Evolutionary conservation across 2,329 filamentous ascomycete genomes (phyloP).

Genomic region (Phialemoniopsis sp.): DNA sequence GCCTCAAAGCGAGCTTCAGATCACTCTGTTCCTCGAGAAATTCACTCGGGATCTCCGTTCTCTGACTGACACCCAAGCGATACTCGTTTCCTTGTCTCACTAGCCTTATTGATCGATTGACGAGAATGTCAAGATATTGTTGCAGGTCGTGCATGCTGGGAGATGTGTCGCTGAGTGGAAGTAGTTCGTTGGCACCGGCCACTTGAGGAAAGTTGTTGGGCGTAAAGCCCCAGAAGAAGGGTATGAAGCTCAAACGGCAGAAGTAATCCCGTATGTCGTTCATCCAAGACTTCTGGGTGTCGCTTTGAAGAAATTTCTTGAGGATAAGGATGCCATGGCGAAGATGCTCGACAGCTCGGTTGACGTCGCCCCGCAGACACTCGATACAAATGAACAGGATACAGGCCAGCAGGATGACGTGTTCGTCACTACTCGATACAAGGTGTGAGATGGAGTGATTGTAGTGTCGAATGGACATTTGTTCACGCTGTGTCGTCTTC

Average conservation of each 20-base stretch:
- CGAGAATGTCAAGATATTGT: constrained; percentile 20
- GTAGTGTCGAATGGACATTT: constrained; percentile 32
- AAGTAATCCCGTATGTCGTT: constrained; percentile 28
- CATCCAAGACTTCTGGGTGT: constrained; percentile 18
- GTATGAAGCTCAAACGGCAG: constrained; percentile 30
- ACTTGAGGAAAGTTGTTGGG: constrained; percentile 15
- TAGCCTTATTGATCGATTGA: not conserved
- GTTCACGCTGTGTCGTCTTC: constrained; percentile 1
- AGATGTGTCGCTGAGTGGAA: constrained; percentile 4
- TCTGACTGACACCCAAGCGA: too few relatives aligned
- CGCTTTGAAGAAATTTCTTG: constrained; percentile 14
- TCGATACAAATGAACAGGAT: constrained; percentile 39
- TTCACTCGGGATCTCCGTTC: too few relatives aligned
- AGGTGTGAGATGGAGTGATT: constrained; percentile 32
- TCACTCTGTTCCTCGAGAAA: too few relatives aligned
- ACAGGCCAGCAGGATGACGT: constrained; percentile 32
- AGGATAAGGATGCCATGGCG: constrained; percentile 31
- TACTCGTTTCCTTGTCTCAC: not conserved
- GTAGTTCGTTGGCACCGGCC: not conserved
- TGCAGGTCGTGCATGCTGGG: constrained; percentile 18
- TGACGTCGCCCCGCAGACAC: constrained; percentile 29
- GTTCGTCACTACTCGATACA: constrained; percentile 20
- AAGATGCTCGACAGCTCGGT: constrained; percentile 28
- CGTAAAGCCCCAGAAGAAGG: constrained; percentile 27
- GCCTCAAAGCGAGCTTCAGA: too few relatives aligned